Evolutionary conservation across 345 rosid genomes (phyloP).

Genomic region (Arabidopsis thaliana): DNA sequence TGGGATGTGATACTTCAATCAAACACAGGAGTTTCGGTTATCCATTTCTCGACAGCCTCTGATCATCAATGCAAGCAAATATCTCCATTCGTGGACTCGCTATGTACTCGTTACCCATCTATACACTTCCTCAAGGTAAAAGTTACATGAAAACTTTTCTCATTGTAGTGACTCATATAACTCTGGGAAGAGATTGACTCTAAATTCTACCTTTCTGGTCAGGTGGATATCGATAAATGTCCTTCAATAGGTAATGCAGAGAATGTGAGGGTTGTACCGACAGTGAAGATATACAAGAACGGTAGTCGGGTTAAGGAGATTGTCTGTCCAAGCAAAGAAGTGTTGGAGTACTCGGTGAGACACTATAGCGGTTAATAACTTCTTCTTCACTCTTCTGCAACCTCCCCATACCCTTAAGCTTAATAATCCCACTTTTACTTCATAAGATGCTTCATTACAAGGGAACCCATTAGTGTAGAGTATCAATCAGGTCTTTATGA

Average conservation of each 20-base stretch:
- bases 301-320: conserved; percentile 44
- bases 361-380: conserved; percentile 78
- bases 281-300: conserved; percentile 46
- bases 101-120: conserved; percentile 87
- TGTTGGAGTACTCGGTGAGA: conserved; percentile 56
- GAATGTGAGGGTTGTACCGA: conserved; percentile 46
- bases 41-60: conserved; percentile 53
- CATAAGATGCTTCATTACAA: conserved; percentile 18
- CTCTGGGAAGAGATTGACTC: conserved; percentile 2
- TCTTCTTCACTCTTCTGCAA: conserved; percentile 5
- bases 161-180: not conserved
- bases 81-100: conserved; percentile 71
- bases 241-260: conserved; percentile 42
- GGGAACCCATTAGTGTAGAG: conserved; percentile 42
- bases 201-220: not conserved
- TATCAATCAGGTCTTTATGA: conserved; percentile 36
- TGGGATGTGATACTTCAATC: not conserved
- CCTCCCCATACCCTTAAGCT: conserved; percentile 4
- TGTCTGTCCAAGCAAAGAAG: conserved; percentile 47
- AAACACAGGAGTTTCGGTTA: conserved; percentile 58
- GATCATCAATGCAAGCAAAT: conserved; percentile 83
- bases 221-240: conserved; percentile 50
- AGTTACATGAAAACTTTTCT: not conserved
- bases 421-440: conserved; percentile 33
- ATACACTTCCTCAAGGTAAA: conserved; percentile 87